Percentiles rank a stretch among this genome's conserved stretches.
Evolutionary conservation across 352 stramenopile genomes (phyloP).

Genomic region (Phytophthora fragariaefolia): DNA sequence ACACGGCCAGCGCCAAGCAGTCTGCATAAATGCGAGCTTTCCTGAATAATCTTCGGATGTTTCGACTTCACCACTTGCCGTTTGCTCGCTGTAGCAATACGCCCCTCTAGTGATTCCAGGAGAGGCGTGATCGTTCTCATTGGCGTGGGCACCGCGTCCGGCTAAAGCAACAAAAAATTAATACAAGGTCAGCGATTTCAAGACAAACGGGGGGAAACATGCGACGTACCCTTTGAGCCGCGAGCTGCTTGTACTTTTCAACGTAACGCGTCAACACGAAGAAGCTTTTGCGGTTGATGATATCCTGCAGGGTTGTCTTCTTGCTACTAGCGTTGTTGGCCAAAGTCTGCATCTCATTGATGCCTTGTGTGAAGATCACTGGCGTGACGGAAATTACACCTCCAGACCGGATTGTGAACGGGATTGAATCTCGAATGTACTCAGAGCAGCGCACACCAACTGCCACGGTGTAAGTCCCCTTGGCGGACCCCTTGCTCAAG

Average conservation of each 20-base stretch:
- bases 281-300: conserved; percentile 82
- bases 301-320: conserved; percentile 77
- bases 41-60: conserved; percentile 81
- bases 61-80: conserved; percentile 75
- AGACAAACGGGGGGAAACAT: neutral
- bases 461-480: conserved; percentile 58
- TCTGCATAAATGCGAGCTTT: conserved; percentile 70
- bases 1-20: conserved; percentile 89
- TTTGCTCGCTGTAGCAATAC: conserved; percentile 62
- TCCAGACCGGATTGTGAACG: conserved; percentile 51
- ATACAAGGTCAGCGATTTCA: conserved; percentile 13
- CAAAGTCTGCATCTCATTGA: conserved; percentile 86
- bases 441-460: conserved; percentile 64
- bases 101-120: conserved; percentile 57
- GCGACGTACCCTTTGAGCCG: conserved; percentile 37
- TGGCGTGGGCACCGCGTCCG: conserved; percentile 52
- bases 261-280: conserved; percentile 61
- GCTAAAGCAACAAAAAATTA: conserved; percentile 30
- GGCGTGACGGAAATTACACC: conserved; percentile 63
- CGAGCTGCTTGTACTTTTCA: conserved; percentile 68
- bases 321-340: conserved; percentile 71
- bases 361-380: conserved; percentile 77
- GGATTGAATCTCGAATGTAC: conserved; percentile 50
- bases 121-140: conserved; percentile 49
- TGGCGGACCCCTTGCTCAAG: conserved; percentile 59